Base-by-base conservation (phyloP, 164 flowering plant genomes). In the Stephania cephalantha region DNA sequence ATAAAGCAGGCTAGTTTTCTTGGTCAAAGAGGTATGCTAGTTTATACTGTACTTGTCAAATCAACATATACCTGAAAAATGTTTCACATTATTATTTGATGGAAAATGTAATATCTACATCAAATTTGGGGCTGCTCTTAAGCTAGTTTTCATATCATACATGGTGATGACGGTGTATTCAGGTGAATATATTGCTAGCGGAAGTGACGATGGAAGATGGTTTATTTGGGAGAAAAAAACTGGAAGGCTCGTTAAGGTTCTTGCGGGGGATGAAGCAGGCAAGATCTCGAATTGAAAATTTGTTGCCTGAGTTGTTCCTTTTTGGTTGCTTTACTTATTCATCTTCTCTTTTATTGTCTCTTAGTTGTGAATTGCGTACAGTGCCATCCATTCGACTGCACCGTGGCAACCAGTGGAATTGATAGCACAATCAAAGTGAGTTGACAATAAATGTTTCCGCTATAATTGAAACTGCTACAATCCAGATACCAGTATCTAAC, bases 121-220 rank as follows among this genome's bases (percentile, higher is more conserved):
- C 55, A 50, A 50, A 9, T 31, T 44, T 72, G 58, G 31, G 6
- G 46, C 46, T 48, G 48, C 46, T 22, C 8, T 68, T 0, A 44
- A 71, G 48, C 10, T 63, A n/a, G 20, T 78, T 9, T 55, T 63
- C 31, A 17, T 44, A 68, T 70, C 35, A 25, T 13, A 53, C 42
- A 44, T 68, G 53, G 42, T 35, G 42, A 35, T 35, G 66, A 58
- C 71, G 50, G 74, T 45, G 71, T 13, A 66, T 75, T 42, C 79
- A 95, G 99, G 99, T 75, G 94, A 90, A 61, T 95, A 82, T 85
- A 73, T 95, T 78, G 98, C 98, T 20, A 90, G 97, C 78, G 98
- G 99, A 78, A 95, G 99, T 85, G 99, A 95, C 88, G 98, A 95
- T 86, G 99, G 99, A 65, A 86, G 94, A 82, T 95, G 98, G 98